These are phyloP conservation scores for Malus hybrid DNA, from an alignment of 331 rosid genomes.

Conservation along the genomic window DNA sequence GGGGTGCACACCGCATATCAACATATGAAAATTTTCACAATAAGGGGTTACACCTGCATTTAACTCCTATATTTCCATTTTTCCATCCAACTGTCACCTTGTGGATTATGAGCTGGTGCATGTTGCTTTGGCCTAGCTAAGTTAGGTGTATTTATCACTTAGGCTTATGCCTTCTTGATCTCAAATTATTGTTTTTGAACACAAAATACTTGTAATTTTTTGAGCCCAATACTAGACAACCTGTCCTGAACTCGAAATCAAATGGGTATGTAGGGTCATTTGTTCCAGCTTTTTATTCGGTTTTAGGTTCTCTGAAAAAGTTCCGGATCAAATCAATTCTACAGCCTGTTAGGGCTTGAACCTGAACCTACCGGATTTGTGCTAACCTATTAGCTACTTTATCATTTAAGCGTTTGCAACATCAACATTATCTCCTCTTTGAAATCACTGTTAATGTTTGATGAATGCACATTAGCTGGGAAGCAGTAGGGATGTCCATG, in stretches of 20 bases:
- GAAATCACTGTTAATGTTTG: not conserved
- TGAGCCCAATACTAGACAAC: not conserved
- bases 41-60: too few species aligned
- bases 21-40: not conserved
- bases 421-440: not conserved
- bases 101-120: not conserved
- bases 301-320: not conserved
- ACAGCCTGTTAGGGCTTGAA: not conserved
- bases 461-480: not conserved
- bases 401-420: not conserved
- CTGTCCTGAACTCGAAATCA: not conserved
- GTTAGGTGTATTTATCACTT: not conserved
- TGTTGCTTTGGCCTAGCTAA: not conserved
- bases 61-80: not conserved
- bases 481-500: not conserved
- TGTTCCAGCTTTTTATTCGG: not conserved
- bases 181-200: not conserved
- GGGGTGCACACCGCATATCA: not conserved
- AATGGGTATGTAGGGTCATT: not conserved
- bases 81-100: not conserved
- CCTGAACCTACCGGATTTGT: not conserved
- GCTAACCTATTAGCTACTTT: not conserved
- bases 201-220: not conserved
- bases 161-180: not conserved
- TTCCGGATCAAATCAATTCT: not conserved